Percentiles rank a stretch among this genome's conserved stretches.
Conservation (phyloP, 345 rosid species). For the Lepidium didymum region DNA sequence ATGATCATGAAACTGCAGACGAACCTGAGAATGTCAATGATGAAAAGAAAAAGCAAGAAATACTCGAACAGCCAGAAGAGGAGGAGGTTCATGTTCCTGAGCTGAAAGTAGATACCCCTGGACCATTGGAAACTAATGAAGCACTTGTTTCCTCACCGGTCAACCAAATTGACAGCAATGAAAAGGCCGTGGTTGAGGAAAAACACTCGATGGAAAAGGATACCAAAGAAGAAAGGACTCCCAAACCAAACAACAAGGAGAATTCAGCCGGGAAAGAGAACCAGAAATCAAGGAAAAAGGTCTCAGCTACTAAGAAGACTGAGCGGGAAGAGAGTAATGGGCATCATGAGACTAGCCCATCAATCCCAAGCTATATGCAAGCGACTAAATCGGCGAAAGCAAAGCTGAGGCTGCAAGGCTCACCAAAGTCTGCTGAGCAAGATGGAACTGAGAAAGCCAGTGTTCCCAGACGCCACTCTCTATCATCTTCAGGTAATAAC, state of each 20-base stretch:
- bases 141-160: slow-evolving; percentile 26
- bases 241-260: slow-evolving; percentile 39
- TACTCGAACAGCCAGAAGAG: slow-evolving; percentile 16
- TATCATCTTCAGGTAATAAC: slow-evolving; percentile 57
- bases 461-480: slow-evolving; percentile 59
- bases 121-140: slow-evolving; percentile 35
- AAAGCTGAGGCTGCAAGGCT: slow-evolving; percentile 72
- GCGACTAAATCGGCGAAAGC: slow-evolving; percentile 94
- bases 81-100: slow-evolving; percentile 23
- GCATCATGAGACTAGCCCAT: slow-evolving; percentile 43
- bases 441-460: slow-evolving; percentile 53
- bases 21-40: slow-evolving; percentile 29
- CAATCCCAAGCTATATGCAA: slow-evolving; percentile 85
- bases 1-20: slow-evolving; percentile 26
- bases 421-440: slow-evolving; percentile 55
- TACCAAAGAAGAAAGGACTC: slow-evolving; percentile 36
- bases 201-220: background rate
- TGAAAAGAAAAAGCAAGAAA: slow-evolving; percentile 33
- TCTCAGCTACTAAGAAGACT: slow-evolving; percentile 41
- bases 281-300: slow-evolving; percentile 44
- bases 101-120: slow-evolving; percentile 30
- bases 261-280: slow-evolving; percentile 42
- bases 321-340: slow-evolving; percentile 59
- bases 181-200: slow-evolving; percentile 32
- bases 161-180: slow-evolving; percentile 22